Base-by-base conservation (phyloP, 78 protist species). In the Dictyostelium firmibasis region DNA sequence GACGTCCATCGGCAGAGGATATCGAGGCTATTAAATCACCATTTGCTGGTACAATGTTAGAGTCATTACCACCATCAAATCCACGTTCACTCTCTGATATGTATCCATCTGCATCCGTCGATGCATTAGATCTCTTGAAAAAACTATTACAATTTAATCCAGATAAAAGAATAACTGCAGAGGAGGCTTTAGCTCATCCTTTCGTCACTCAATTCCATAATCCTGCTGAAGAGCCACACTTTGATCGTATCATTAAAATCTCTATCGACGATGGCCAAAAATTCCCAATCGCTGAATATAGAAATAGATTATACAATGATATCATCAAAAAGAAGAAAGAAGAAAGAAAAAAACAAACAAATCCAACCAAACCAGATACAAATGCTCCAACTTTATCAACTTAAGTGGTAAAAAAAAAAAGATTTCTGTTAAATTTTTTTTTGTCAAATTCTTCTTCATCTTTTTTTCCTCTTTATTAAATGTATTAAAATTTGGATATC, bases 81-180 rank as follows among this genome's bases (percentile, higher is more conserved):
- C 94, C 91, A 81, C 84, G 95, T 62, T 96, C 95, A 31, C 89
- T 95, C 31, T n/a, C 62, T 16, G 94, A 91, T 62, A 64, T 86
- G 95, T 88, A 96, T 86, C 99, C 99, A 27, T 47, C 81, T 1
- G 99, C 99, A 6, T 41, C 98, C 0, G 89, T 97, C 0, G 99
- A 99, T 23, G 99, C 99, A 13, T 41, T 99, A 27, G 99, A 99
- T 77, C 93, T 99, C 31, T 44, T 99, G 35, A 5, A 53, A 57
- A 85, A 92, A 36, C 91, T 98, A 33, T 96, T 99, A 41, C 85
- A 83, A 86, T 99, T 99, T 95, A 98, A 99, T 86, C 99, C 99
- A 33, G 64, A 92, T 67, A 94, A 97, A 95, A 86, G 99, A 4
- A 60, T 98, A 69, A 92, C 98, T 7, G 99, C 99, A 1, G 99